Base-by-base conservation (phyloP, 1,139 yeast species). In the Blastobotrys serpentis region DNA sequence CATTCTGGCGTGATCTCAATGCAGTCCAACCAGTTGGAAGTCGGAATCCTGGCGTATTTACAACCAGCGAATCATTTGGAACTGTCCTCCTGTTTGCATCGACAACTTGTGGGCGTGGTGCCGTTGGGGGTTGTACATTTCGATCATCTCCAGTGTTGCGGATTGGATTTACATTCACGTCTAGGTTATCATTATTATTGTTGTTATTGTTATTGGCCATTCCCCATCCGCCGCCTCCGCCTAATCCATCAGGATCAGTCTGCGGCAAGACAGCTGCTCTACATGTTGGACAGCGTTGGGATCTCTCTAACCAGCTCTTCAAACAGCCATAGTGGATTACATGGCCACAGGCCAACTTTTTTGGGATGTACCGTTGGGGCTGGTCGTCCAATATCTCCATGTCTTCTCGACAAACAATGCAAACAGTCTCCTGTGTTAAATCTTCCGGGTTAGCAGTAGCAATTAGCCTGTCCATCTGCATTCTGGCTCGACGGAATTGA, bases 231-330 rank as follows among this genome's bases (percentile, higher is more conserved):
- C 44, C 34, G 36, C 39, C 43, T 19, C 37, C 33, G 13, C 7
- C 40, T n/a, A 13, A 3, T 14, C 22, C 39, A 19, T 30, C 32
- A 17, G 46, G 36, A n/a, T 50, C 56, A 30, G 68, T 48, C 7
- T 89, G 96, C n/a, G 84, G 79, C n/a, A 29, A 11, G 4, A 29
- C 32, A 7, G 32, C 7, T 16, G 84, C 73, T 56, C 97, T 75
- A 67, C 98, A 92, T 49, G 90, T 81, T 0, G 99, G 98, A 69
- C 99, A 92, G 23, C 81, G 79, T 58, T 85, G 94, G 0, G 96
- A 87, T 56, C 96, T 76, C 61, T 87, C 96, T 57, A 92, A 73
- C 99, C 99, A 92, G 58, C 86, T 86, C 62, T 86, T 86, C 55
- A 92, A 75, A 66, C 98, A 92, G 2, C 95, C 92, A 70, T 85